phyloP scores from a whole-genome alignment of 2,329 filamentous ascomycete species.

The Chaetomiaceae sp. region DNA sequence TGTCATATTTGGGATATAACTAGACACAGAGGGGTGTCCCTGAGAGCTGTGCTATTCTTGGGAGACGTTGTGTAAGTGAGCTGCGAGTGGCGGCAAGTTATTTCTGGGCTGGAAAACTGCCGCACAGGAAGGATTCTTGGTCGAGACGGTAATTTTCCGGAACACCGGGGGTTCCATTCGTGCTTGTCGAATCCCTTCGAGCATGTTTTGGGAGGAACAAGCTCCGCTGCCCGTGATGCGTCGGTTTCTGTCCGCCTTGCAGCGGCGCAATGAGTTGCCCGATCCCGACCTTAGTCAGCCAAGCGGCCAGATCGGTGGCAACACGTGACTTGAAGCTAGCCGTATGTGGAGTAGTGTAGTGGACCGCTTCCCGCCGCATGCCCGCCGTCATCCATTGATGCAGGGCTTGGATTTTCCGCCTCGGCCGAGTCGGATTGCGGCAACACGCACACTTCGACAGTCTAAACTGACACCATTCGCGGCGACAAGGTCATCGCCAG shows the following conservation, averaged over 20 bases:
- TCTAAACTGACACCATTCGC: background rate
- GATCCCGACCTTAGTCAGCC: background rate
- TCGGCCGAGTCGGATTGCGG: constrained; percentile 4
- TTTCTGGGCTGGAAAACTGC: too few species aligned
- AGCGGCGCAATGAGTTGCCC: background rate
- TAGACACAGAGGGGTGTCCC: too few species aligned
- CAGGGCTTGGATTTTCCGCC: constrained; percentile 8
- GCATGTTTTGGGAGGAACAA: too few species aligned
- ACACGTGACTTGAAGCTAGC: constrained; percentile 14
- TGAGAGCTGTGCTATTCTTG: too few species aligned
- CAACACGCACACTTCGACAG: background rate
- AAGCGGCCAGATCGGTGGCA: background rate
- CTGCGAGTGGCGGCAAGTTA: too few species aligned
- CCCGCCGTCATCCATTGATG: constrained; percentile 16
- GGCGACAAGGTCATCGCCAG: constrained; percentile 10
- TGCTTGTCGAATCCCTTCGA: too few species aligned
- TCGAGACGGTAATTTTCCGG: too few species aligned
- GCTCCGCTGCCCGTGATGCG: too few species aligned
- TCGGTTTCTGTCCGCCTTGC: background rate
- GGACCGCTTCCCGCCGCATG: constrained; percentile 6
- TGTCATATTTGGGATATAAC: too few species aligned
- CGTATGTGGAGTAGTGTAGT: constrained; percentile 7
- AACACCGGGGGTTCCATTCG: too few species aligned
- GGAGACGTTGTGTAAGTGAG: too few species aligned
- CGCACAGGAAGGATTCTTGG: too few species aligned